Evolutionary conservation across 371 early-diverging fungal species (phyloP).

Genomic region (Saksenaea oblongispora): DNA sequence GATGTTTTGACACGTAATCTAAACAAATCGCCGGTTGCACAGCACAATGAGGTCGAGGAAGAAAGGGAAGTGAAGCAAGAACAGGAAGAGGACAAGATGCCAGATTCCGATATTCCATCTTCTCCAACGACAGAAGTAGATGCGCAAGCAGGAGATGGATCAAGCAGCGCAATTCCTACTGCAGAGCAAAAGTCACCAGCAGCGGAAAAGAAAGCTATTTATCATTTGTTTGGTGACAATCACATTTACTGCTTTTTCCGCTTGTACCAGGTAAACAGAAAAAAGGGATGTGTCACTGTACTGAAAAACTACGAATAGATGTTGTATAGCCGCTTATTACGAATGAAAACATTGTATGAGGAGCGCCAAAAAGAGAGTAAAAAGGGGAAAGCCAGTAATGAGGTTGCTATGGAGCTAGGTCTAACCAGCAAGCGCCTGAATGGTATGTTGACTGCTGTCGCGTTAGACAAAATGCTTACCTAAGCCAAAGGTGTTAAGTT

Average conservation of each 20-base stretch:
- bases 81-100: neutral
- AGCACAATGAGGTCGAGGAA: neutral
- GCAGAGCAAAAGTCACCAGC: neutral
- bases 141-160: neutral
- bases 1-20: constrained; percentile 22
- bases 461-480: neutral
- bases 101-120: neutral
- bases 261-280: neutral
- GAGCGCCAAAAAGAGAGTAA: neutral
- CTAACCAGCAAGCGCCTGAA: neutral
- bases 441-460: neutral
- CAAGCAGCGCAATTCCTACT: neutral
- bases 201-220: neutral
- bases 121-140: neutral
- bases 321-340: neutral
- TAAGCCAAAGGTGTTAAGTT: neutral
- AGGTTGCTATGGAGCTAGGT: neutral
- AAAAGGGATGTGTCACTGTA: neutral
- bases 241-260: constrained; percentile 1
- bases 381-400: neutral
- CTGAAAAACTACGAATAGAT: neutral
- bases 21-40: neutral
- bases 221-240: neutral
- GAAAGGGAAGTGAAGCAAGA: constrained; percentile 1
- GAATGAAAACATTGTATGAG: neutral